phyloP scores from a whole-genome alignment of 129 eudicot genomes.

The Mikania micrantha region DNA sequence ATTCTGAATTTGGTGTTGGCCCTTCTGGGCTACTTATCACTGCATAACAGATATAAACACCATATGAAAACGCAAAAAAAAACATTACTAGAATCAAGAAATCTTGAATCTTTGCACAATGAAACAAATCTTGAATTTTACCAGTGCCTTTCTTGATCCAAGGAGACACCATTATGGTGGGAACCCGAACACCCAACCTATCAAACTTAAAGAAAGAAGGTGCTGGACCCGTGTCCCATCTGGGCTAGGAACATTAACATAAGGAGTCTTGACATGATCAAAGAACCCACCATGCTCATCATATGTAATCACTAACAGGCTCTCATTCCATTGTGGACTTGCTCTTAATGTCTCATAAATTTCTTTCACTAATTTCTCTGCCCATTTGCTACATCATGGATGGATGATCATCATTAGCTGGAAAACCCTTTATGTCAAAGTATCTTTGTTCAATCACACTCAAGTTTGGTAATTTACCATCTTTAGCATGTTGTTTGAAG shows the following conservation, averaged over 20 bases:
- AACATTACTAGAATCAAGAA: neutral
- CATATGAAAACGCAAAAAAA: neutral
- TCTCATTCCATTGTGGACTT: slow-evolving; percentile 95
- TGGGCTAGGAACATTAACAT: slow-evolving; percentile 72
- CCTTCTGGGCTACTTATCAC: slow-evolving; percentile 85
- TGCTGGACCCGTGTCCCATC: slow-evolving; percentile 93
- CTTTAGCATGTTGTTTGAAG: slow-evolving; percentile 75
- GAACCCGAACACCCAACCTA: slow-evolving; percentile 89
- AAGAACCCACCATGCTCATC: slow-evolving; percentile 98
- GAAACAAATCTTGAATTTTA: slow-evolving; percentile 13
- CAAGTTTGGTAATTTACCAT: slow-evolving; percentile 67
- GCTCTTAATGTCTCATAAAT: slow-evolving; percentile 80
- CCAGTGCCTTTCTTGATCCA: slow-evolving; percentile 99
- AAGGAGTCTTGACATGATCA: slow-evolving; percentile 97
- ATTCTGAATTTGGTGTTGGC: slow-evolving; percentile 78
- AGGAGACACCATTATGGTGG: slow-evolving; percentile 95
- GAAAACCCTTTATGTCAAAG: slow-evolving; percentile 60
- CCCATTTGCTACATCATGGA: slow-evolving; percentile 98
- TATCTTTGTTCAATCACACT: slow-evolving; percentile 90
- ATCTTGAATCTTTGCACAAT: slow-evolving; percentile 5
- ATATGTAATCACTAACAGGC: slow-evolving; percentile 77
- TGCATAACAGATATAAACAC: slow-evolving; percentile 36
- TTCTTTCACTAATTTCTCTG: slow-evolving; percentile 88
- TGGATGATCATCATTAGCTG: slow-evolving; percentile 97
- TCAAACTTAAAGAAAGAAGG: slow-evolving; percentile 91